A percentile compares a stretch with the other conserved stretches of the same genome.
Conservation (phyloP, 257 asterid species). For the Solanum megistacrolobum region DNA sequence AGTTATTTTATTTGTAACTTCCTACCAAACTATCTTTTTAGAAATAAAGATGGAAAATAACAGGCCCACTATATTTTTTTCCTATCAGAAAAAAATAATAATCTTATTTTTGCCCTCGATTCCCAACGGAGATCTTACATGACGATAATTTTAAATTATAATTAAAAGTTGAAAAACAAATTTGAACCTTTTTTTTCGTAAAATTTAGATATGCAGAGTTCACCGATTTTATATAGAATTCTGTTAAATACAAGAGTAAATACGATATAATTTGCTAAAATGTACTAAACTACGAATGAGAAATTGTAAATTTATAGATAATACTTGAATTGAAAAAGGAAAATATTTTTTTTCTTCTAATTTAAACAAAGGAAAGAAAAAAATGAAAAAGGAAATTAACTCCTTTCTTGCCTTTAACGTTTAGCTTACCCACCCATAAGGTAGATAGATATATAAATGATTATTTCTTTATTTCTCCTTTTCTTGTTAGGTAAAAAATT, state of each 20-base stretch:
- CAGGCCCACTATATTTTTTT: not conserved
- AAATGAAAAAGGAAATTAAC: not conserved
- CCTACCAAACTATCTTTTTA: not conserved
- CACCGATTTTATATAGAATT: fast-evolving
- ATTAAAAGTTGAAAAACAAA: not conserved
- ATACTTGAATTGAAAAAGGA: not conserved
- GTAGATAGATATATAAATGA: not conserved
- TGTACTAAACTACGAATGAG: not conserved
- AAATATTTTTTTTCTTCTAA: not conserved
- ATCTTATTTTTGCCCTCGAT: not conserved
- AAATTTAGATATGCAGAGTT: not conserved
- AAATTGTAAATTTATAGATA: not conserved
- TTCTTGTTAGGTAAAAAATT: not conserved
- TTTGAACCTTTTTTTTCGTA: not conserved
- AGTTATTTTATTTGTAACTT: not conserved
- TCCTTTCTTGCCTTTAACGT: conserved; percentile 5
- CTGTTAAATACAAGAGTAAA: not conserved
- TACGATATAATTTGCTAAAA: not conserved
- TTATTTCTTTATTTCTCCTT: not conserved
- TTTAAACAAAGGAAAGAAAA: not conserved
- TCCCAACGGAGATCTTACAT: not conserved
- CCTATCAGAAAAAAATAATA: not conserved
- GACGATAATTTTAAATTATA: not conserved
- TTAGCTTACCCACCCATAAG: conserved; percentile 6
- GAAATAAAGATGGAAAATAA: not conserved